Conservation (phyloP, 257 asterid genomes). For the Fraxinus excelsior region DNA sequence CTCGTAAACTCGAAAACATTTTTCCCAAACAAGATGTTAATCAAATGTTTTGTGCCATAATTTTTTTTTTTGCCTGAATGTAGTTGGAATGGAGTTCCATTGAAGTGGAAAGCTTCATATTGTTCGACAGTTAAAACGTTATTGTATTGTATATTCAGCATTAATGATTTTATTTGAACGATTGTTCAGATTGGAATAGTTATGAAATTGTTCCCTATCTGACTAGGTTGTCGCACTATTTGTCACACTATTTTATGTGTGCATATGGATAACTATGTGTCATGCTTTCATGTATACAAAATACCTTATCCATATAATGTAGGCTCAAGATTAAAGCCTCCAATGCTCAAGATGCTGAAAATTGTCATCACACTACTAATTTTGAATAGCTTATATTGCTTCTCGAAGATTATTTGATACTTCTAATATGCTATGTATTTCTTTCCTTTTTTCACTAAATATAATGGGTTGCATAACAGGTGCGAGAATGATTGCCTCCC, state of each 20-base stretch:
- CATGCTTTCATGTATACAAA: not conserved
- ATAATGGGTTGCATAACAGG: slow-evolving; percentile 50
- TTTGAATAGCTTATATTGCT: not conserved
- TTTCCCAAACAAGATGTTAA: not conserved
- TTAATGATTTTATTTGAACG: not conserved
- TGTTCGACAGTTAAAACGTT: not conserved
- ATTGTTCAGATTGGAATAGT: not conserved
- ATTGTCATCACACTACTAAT: not conserved
- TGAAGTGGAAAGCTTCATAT: not conserved
- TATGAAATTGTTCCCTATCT: not conserved
- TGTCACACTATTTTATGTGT: not conserved
- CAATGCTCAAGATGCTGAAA: not conserved
- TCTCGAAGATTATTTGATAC: not conserved
- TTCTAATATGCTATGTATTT: not conserved
- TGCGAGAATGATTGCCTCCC: slow-evolving; percentile 96
- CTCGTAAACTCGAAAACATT: no score
- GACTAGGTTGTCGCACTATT: not conserved
- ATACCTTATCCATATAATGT: not conserved
- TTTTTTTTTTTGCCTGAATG: not conserved
- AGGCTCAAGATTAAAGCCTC: not conserved
- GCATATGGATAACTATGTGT: not conserved
- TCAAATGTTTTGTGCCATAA: not conserved
- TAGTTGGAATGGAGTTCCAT: not conserved
- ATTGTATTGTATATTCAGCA: not conserved
- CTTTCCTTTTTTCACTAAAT: not conserved